Evolutionary conservation across 345 rosid species (phyloP).

Genomic region (Brassica cretica): DNA sequence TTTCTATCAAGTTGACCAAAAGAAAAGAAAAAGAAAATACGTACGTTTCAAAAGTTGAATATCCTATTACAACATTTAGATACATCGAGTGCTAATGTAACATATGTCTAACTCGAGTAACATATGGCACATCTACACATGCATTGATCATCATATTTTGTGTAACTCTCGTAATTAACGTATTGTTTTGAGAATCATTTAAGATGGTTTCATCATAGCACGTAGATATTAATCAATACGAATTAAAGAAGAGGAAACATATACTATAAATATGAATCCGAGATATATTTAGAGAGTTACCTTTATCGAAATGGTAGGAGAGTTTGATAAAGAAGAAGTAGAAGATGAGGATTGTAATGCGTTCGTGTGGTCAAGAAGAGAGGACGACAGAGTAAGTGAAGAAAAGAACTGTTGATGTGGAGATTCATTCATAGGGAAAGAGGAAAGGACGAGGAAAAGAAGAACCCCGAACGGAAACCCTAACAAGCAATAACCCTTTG

Average conservation of each 20-base stretch:
- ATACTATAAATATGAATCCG: background rate
- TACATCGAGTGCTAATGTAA: background rate
- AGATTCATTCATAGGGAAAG: constrained; percentile 9
- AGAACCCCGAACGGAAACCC: constrained; percentile 28
- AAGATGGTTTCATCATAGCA: background rate
- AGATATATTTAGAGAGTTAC: constrained; percentile 4
- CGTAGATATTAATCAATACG: background rate
- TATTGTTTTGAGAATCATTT: background rate
- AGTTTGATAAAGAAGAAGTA: constrained; percentile 4
- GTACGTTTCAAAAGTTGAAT: background rate
- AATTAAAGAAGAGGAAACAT: background rate
- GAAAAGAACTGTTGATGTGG: constrained; percentile 25
- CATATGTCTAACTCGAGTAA: background rate
- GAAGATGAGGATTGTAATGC: constrained; percentile 21
- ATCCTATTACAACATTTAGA: background rate
- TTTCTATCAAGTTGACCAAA: background rate
- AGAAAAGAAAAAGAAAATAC: background rate
- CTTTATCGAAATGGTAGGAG: constrained; percentile 27
- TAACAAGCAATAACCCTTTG: constrained; percentile 9
- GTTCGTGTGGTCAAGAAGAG: constrained; percentile 11
- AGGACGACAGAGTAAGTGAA: constrained; percentile 17
- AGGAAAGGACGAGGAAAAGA: constrained; percentile 22
- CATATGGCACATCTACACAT: background rate
- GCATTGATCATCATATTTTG: constrained; percentile 3
- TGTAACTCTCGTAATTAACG: background rate